Base-by-base conservation (phyloP, 2,329 filamentous ascomycete genomes). In the Davidsoniella eucalypti region DNA sequence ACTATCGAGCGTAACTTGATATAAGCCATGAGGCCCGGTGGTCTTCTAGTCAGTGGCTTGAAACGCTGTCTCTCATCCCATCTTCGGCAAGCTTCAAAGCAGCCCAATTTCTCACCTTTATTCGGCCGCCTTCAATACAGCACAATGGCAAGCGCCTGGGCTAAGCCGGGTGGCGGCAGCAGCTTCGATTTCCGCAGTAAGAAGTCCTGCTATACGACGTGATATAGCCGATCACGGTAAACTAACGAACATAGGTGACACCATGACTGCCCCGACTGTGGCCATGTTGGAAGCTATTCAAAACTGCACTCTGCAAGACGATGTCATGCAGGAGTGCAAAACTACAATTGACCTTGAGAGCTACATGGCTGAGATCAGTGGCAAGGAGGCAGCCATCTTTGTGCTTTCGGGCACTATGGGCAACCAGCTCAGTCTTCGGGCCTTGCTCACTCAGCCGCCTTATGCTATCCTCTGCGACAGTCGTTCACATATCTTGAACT, bases 331-430 rank as follows among this genome's bases (percentile, higher is more conserved):
- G 55, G 87, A 93, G 64, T 87, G 94, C 59, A 69, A 76, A 1
- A 87, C 82, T 0, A 95, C 90, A 1, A 78, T 74, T 47, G 71
- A 75, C 21, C 76, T 96, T 39, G 84, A 95, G 63, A 66, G 72
- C 43, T 80, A 84, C 61, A 72, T 93, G 42, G 85, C 87, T 16
- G 61, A 72, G 29, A 72, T 93, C 3, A 76, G 85, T 1, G 78
- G 78, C 57, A 87, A 93, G 58, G 81, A 87, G 58, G 78, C 78
- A 6, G 83, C 76, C 0, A 70, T 95, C 4, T 80, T 94, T 49
- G 85, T 94, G 50, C 71, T 93, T 53, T 92, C 85, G 0, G 90
- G 90, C 3, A 94, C 88, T 4, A 94, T 94, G 87, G 87, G 87
- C 39, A 95, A 95, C 65, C 87, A 94, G 63, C 70, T 95, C 16